Evolutionary conservation across 176 grass and related monocot species (phyloP), one percentile per base, ranked within the genome.

Genomic region (Bothriochloa decipiens): DNA sequence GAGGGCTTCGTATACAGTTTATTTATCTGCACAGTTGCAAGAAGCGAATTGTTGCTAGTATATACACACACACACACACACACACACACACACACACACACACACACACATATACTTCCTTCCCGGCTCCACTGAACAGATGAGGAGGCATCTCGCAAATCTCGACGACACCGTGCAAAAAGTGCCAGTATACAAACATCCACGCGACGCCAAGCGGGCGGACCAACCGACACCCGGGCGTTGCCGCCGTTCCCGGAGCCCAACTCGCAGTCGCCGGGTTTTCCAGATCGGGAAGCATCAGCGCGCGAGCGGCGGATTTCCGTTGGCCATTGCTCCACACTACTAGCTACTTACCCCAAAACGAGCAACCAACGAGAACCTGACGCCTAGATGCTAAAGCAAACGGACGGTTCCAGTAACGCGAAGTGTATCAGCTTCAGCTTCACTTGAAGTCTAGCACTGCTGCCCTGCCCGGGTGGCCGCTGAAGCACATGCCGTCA

Each of bases 1-100:
- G 12, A 37, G 8, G 11, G 50, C 65, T 82, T 50, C 72, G 50
- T 18, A 84, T 39, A 71, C 58, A 80, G 72, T 68, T 71, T 77
- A 77, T 88, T 88, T 62, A 68, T 50, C 76, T 49, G 69, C 46
- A 76, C 37, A 85, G 16, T 81, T 89, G 85, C 82, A 89, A 39
- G 79, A 82, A 82, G 67, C 67, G 84, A 74, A 65, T 88, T 87
- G 83, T 41, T 82, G 76, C 28, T 49, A 60, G 17, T 49, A 29
- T 29, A 63, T 63, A 27, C 11, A 25, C 17, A 28, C 4, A 6
- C 6, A 39, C 6, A 39, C 6, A 39, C 4, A 35, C 4, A 35
- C 46, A 61, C 46, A 18, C 62, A 70, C 65, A n/a, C n/a, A n/a
- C n/a, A n/a, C n/a, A n/a, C n/a, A n/a, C n/a, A 4, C 4, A 35